These are phyloP conservation scores for Aureobasidium vineae DNA, from an alignment of 2,329 filamentous ascomycete genomes.

Conservation along the genomic window DNA sequence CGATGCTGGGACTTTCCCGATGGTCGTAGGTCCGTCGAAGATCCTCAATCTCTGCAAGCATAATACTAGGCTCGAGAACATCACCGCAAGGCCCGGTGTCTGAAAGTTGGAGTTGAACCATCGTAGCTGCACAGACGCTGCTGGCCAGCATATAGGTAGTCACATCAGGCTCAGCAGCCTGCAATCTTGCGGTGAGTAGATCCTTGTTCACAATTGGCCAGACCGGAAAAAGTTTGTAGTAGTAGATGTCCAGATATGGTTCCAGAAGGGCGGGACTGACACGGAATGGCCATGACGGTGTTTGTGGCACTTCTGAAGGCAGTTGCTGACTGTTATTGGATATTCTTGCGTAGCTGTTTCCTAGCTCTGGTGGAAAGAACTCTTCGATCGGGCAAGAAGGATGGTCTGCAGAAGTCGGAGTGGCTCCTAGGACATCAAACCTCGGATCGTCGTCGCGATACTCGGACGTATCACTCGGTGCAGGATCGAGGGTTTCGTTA, in stretches of 20 bases:
- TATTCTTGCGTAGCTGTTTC: background rate
- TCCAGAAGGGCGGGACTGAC: conserved; percentile 6
- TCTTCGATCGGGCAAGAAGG: background rate
- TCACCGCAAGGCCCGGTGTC: background rate
- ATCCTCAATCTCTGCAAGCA: conserved; percentile 28
- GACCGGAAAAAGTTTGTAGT: conserved; percentile 30
- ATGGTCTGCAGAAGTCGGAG: background rate
- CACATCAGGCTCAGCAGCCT: background rate
- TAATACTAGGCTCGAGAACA: background rate
- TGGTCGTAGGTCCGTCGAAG: conserved; percentile 24
- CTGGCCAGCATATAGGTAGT: conserved; percentile 28
- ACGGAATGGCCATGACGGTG: background rate
- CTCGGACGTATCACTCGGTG: background rate
- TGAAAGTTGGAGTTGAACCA: conserved; percentile 29
- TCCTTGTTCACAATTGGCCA: conserved; percentile 29
- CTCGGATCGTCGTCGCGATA: background rate
- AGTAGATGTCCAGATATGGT: conserved; percentile 30
- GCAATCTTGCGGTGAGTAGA: conserved; percentile 1
- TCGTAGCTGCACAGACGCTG: conserved; percentile 29
- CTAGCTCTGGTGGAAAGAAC: background rate
- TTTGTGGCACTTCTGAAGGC: background rate
- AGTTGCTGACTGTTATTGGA: background rate
- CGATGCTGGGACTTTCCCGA: conserved; percentile 26
- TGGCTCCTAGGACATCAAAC: too few relatives aligned
- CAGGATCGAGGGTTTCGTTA: too few relatives aligned